These are phyloP conservation scores for Cladochytrium replicatum DNA, from an alignment of 192 early-diverging fungal species.

Conservation along the genomic window DNA sequence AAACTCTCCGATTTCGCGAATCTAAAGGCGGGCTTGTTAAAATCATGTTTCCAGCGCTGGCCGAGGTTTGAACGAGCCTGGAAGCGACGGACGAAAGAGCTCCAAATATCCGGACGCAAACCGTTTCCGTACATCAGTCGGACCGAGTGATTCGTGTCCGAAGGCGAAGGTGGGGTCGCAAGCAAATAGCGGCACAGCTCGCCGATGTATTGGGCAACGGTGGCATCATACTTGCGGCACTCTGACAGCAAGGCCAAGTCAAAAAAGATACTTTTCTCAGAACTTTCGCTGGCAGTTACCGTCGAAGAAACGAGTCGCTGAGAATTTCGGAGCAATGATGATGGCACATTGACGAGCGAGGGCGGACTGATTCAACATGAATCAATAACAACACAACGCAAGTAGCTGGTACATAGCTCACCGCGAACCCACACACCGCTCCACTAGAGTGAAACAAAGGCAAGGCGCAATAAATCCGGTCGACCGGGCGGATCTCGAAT, in stretches of 20 bases:
- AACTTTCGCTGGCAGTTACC: slow-evolving; percentile 1
- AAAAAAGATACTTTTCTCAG: background rate
- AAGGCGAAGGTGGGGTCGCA: slow-evolving; percentile 23
- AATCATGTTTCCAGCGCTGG: too few relatives aligned
- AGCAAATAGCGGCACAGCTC: slow-evolving; percentile 60
- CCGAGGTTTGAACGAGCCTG: too few relatives aligned
- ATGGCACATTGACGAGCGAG: slow-evolving; percentile 22
- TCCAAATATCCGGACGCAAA: slow-evolving; percentile 59
- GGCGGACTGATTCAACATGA: background rate
- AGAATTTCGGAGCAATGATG: slow-evolving; percentile 48
- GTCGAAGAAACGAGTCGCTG: slow-evolving; percentile 15
- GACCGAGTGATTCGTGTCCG: slow-evolving; percentile 34
- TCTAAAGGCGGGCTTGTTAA: too few relatives aligned
- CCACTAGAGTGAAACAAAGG: slow-evolving; percentile 58
- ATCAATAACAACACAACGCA: too few relatives aligned
- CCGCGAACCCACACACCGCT: slow-evolving; percentile 25
- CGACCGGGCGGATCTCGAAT: slow-evolving; percentile 6
- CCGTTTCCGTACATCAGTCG: slow-evolving; percentile 57
- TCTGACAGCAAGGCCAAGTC: too few relatives aligned
- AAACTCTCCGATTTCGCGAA: slow-evolving; percentile 50
- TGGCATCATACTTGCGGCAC: slow-evolving; percentile 12
- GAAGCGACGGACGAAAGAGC: slow-evolving; percentile 43
- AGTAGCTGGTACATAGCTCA: background rate
- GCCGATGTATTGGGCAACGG: slow-evolving; percentile 49
- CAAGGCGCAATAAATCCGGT: slow-evolving; percentile 45